phyloP scores from a whole-genome alignment of 176 grass and related monocot species.

The Themeda triandra region DNA sequence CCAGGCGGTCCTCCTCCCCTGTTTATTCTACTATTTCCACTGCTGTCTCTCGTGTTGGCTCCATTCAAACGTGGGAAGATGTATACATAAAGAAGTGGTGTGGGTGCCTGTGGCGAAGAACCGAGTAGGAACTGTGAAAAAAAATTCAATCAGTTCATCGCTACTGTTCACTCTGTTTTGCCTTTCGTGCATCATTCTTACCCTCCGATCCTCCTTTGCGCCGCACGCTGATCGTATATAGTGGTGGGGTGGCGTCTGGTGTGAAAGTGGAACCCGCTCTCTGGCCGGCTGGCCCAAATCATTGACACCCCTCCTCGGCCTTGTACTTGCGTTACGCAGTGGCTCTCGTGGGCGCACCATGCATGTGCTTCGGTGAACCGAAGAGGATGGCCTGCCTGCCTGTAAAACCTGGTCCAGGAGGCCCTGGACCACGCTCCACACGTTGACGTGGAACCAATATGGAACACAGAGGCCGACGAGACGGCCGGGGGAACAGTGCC shows the following conservation, averaged over 20 bases:
- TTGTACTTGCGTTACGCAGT: slow-evolving; percentile 31
- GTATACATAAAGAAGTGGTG: not conserved
- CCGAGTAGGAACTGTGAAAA: not conserved
- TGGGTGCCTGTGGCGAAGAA: not conserved
- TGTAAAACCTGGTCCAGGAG: too few relatives aligned
- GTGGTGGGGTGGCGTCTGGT: not conserved
- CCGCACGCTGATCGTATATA: not conserved
- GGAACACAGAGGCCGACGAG: too few relatives aligned
- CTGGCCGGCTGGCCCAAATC: slow-evolving; percentile 8
- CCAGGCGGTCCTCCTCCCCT: not conserved
- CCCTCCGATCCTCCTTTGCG: not conserved
- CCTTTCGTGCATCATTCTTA: not conserved
- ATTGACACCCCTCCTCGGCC: slow-evolving; percentile 24
- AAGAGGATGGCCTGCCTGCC: too few relatives aligned
- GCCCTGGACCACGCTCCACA: not conserved
- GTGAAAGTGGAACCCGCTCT: not conserved
- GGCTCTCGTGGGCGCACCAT: slow-evolving; percentile 33
- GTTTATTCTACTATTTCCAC: not conserved
- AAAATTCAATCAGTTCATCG: not conserved
- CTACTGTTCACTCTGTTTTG: not conserved
- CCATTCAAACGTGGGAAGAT: not conserved
- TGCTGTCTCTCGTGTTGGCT: not conserved
- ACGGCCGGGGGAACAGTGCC: not conserved
- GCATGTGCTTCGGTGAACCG: not conserved
- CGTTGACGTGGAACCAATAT: not conserved